Evolutionary conservation across 495 filamentous ascomycete genomes (phyloP).

Genomic region (Penicillium bialowiezense): DNA sequence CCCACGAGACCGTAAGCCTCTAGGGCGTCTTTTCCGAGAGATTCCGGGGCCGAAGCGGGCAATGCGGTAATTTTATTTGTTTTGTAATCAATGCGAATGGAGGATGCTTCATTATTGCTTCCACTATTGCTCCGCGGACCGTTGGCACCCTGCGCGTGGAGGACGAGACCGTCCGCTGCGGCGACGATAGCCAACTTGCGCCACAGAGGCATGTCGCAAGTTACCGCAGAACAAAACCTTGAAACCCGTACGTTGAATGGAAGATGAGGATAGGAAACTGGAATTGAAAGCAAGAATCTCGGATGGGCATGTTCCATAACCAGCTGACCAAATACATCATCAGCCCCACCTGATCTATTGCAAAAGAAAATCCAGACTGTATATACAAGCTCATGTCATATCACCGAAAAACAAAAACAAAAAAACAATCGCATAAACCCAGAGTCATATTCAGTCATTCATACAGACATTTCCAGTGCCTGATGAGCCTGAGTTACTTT

Average conservation of each 20-base stretch:
- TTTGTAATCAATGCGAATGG: constrained; percentile 72
- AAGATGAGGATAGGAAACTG: background rate
- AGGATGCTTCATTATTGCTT: constrained; percentile 36
- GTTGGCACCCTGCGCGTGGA: constrained; percentile 61
- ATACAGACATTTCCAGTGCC: constrained; percentile 34
- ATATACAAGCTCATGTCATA: constrained; percentile 26
- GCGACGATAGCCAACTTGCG: constrained; percentile 80
- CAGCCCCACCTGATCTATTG: constrained; percentile 18
- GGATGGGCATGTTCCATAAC: constrained; percentile 18
- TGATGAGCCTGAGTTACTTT: constrained; percentile 22
- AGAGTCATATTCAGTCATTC: constrained; percentile 41
- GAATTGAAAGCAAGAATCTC: constrained; percentile 5
- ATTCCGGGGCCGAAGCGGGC: constrained; percentile 34
- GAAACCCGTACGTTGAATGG: too few species aligned
- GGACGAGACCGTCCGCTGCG: constrained; percentile 78
- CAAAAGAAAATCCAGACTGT: constrained; percentile 11
- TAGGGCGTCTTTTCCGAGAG: constrained; percentile 42
- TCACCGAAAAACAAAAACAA: constrained; percentile 11
- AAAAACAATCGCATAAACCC: constrained; percentile 17
- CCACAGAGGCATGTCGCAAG: constrained; percentile 64
- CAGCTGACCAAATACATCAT: constrained; percentile 33
- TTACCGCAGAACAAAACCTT: constrained; percentile 6
- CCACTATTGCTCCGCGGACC: constrained; percentile 39
- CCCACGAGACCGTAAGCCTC: constrained; percentile 87
- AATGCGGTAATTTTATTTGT: constrained; percentile 55